Conservation (phyloP, 1,284 basidiomycete species). For the Farysia itapuensis region DNA sequence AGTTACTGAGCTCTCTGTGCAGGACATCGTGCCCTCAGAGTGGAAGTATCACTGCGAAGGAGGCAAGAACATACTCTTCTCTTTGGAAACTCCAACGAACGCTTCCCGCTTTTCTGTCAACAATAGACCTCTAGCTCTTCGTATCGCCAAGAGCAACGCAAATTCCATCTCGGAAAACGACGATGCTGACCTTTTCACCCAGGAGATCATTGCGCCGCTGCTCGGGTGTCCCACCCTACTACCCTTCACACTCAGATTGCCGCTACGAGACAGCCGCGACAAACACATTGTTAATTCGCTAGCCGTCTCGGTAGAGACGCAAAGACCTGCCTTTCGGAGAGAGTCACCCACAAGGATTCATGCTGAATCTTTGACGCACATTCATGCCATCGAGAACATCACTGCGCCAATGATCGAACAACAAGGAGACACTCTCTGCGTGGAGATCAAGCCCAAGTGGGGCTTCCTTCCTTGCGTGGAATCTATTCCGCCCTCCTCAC, state of each 20-base stretch:
- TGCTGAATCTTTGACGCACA: conserved; percentile 6
- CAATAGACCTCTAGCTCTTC: conserved; percentile 4
- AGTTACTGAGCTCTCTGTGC: neutral
- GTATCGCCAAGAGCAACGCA: conserved; percentile 11
- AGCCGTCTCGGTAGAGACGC: conserved; percentile 19
- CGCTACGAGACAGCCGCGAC: conserved; percentile 6
- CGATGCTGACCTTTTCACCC: conserved; percentile 15
- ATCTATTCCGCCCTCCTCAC: conserved; percentile 12
- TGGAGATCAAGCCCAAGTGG: conserved; percentile 44
- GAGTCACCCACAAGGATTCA: conserved; percentile 12
- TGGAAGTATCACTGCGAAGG: conserved; percentile 41
- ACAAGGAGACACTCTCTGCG: conserved; percentile 7
- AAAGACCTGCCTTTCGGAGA: conserved; percentile 12
- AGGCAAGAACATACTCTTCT: conserved; percentile 37
- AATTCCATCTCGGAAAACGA: conserved; percentile 2
- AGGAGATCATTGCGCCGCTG: conserved; percentile 11
- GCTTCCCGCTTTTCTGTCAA: neutral
- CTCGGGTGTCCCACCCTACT: conserved; percentile 9
- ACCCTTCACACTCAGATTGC: conserved; percentile 7
- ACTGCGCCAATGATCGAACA: conserved; percentile 4
- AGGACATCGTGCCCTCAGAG: conserved; percentile 16
- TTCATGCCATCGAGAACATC: conserved; percentile 32
- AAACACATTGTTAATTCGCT: conserved; percentile 19
- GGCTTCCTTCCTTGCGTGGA: conserved; percentile 17
- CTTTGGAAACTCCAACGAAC: neutral